Evolutionary conservation across 1,284 basidiomycete genomes (phyloP).

Genomic region (Gymnopus androsaceus): DNA sequence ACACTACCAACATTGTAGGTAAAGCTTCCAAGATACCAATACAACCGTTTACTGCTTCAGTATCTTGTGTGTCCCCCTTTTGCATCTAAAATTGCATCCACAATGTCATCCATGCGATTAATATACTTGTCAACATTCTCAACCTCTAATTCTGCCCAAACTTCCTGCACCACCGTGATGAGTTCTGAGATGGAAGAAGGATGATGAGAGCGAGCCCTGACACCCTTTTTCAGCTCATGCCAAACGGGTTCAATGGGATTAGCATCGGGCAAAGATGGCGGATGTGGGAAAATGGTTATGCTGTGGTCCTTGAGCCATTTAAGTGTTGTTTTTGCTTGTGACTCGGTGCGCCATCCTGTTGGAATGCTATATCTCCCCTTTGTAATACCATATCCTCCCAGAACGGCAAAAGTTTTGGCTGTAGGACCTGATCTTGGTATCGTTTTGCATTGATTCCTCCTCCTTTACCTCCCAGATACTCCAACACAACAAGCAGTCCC

Average conservation of each 20-base stretch:
- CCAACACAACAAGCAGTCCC: constrained; percentile 19
- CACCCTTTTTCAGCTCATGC: constrained; percentile 26
- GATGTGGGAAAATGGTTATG: constrained; percentile 21
- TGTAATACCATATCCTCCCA: constrained; percentile 17
- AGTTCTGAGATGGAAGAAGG: constrained; percentile 23
- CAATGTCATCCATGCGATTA: constrained; percentile 24
- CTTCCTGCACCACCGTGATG: constrained; percentile 18
- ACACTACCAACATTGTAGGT: neutral
- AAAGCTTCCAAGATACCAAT: neutral
- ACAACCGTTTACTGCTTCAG: neutral
- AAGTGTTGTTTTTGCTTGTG: constrained; percentile 23
- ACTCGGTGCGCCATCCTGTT: constrained; percentile 28
- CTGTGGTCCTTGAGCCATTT: constrained; percentile 23
- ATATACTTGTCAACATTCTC: constrained; percentile 25
- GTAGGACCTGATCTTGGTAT: constrained; percentile 23
- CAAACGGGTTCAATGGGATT: constrained; percentile 27
- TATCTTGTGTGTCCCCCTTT: constrained; percentile 22
- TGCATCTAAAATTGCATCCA: constrained; percentile 22
- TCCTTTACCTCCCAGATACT: constrained; percentile 20
- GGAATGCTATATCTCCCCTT: constrained; percentile 18
- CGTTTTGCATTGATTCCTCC: constrained; percentile 20
- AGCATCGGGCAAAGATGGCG: constrained; percentile 22
- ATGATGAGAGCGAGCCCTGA: constrained; percentile 10
- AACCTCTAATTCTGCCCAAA: constrained; percentile 24
- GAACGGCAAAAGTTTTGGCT: constrained; percentile 19